Base-by-base conservation (phyloP, 495 filamentous ascomycete genomes). In the Tirmania nivea region DNA sequence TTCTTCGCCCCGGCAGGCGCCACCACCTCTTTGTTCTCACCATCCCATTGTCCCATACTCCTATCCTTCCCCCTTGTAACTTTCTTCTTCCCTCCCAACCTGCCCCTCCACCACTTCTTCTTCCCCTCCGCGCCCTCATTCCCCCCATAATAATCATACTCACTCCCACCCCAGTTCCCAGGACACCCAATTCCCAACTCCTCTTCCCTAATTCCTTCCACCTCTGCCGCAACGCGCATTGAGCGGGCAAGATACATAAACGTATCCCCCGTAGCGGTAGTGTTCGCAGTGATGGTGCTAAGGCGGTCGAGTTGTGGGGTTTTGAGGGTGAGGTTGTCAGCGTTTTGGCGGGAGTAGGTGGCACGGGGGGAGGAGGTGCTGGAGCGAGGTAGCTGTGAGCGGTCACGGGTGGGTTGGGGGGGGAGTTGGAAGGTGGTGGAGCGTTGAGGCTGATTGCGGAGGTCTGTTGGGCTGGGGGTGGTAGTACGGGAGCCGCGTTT, bases 131-230 rank as follows among this genome's bases (percentile, higher is more conserved):
- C 56, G 34, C 50, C 52, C 37, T 52, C 37, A 39, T 20, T 16
- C 51, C 59, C 35, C 37, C 36, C 39, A 48, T 59, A 55, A 47
- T 60, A 14, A 34, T 53, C 47, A 54, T 57, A 35, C 62, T 53
- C 60, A 58, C 59, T 54, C 48, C 48, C 61, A 61, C 48, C 49
- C 61, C 63, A 45, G 17, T 51, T 50, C 53, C 50, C 21, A 35
- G 35, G 34, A n/a, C 25, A 54, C 31, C 49, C 52, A 53, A n/a
- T 53, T 56, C 56, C 52, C 35, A 25, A 55, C 50, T 35, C 37
- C 42, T 34, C 57, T 37, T 25, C 42, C 25, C 62, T 48, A 86
- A 81, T 78, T 71, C 75, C 65, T 89, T 69, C 57, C 87, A 94
- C 75, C 20, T 74, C 25, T 12, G 14, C 20, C 49, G 25, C 49